Evolutionary conservation across 73 alveolate genomes (phyloP), one percentile per base, ranked within the genome.

Genomic region (Effrenium voratum): DNA sequence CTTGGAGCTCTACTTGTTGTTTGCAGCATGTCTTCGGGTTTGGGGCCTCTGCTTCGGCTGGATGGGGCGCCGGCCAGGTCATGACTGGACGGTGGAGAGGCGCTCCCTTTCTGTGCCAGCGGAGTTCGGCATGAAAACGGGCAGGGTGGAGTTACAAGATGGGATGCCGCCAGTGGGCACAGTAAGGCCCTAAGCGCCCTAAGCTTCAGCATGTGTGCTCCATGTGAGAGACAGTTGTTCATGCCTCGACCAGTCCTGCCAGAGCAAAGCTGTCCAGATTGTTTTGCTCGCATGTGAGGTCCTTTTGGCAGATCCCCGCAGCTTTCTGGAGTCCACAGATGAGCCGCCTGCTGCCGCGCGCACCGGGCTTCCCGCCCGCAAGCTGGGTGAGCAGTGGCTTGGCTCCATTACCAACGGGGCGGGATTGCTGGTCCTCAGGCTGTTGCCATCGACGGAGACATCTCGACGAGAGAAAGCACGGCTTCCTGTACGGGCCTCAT

Each of bases 401-500:
- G 43, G 26, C 8, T 52, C 19, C 63, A 32, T 32, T 0, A 19
- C 8, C 79, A 32, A 19, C 13, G 5, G 50, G 28, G 49, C 26
- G n/a, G 19, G 47, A n/a, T 72, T 32, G 59, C 36, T 10, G 40
- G 34, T 34, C 36, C 45, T 45, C 34, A 90, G 97, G 97, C 76
- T 76, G 87, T 34, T n/a, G 73, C 88, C 88, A 19, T 66, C 83
- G 22, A 32, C n/a, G 40, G 97, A 90, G 40, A 52, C 88, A 40
- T 87, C 95, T 12, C 97, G 97, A 3, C 60, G 97, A 40, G 97
- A 90, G 45, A 43, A 46, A 87, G 97, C 97, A 5, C 82, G 83
- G 13, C 45, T 90, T 15, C 97, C 97, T 28, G 97, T 47, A 55
- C 36, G 86, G 72, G 4, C 40, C 87, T 76, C 82, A 70, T 3